Evolutionary conservation across 805 yeast species (phyloP).

Genomic region (Saccharomyces paradoxus): DNA sequence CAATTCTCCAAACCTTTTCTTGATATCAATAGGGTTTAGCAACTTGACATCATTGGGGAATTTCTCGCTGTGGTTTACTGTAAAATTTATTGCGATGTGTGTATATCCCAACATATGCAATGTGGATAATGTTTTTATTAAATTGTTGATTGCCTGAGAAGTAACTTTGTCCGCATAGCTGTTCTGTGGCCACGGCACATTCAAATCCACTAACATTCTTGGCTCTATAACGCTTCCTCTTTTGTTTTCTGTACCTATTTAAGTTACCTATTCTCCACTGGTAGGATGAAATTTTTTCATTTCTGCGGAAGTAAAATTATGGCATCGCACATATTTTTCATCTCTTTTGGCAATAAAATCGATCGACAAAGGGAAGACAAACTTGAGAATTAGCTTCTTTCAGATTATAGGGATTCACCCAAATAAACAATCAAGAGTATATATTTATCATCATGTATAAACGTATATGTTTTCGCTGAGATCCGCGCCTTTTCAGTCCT

Average conservation of each 20-base stretch:
- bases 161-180: slow-evolving; percentile 39
- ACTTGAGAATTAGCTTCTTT: not conserved
- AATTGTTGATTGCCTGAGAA: slow-evolving; percentile 33
- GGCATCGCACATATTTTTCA: not conserved
- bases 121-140: slow-evolving; percentile 46
- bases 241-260: not conserved
- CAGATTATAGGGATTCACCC: not conserved
- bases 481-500: slow-evolving; percentile 1
- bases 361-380: not conserved
- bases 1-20: slow-evolving; percentile 20
- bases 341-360: not conserved
- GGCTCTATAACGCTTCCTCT: not conserved
- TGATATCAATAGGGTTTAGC: slow-evolving; percentile 36
- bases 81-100: slow-evolving; percentile 67
- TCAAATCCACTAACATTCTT: slow-evolving; percentile 52
- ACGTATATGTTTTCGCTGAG: not conserved
- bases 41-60: slow-evolving; percentile 41
- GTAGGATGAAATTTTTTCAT: not conserved
- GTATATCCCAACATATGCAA: slow-evolving; percentile 60
- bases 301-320: not conserved
- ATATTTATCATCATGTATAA: not conserved
- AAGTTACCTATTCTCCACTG: not conserved
- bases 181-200: slow-evolving; percentile 63
- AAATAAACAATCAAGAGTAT: not conserved
- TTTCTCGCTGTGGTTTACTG: slow-evolving; percentile 42